Percentiles rank a stretch among this genome's conserved stretches.
Evolutionary conservation across 2,329 filamentous ascomycete species (phyloP).

Genomic region (Leptographium procerum): DNA sequence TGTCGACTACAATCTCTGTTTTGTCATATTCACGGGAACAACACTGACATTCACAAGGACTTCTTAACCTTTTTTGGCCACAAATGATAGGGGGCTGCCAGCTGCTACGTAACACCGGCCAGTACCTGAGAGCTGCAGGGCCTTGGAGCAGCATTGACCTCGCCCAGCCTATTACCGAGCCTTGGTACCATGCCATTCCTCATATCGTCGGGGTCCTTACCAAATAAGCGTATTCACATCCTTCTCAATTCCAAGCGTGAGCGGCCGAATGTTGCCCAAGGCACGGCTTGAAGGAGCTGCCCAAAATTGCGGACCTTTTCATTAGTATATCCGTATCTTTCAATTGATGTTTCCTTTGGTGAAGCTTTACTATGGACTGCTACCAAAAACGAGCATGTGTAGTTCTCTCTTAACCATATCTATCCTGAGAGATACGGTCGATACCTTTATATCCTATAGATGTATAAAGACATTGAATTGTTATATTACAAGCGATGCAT

Average conservation of each 20-base stretch:
- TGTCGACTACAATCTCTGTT: not conserved
- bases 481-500: too few species aligned
- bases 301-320: not conserved
- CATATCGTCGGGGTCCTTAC: constrained; percentile 41
- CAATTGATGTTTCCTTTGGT: too few species aligned
- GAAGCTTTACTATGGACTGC: too few species aligned
- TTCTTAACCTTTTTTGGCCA: constrained; percentile 42
- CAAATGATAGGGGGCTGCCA: constrained; percentile 39
- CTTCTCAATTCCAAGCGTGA: not conserved
- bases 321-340: not conserved
- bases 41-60: constrained; percentile 26
- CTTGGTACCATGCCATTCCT: constrained; percentile 31
- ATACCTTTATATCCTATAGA: too few species aligned
- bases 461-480: too few species aligned
- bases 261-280: not conserved
- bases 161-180: constrained; percentile 26
- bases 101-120: constrained; percentile 35
- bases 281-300: not conserved
- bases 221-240: constrained; percentile 24
- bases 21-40: not conserved
- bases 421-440: too few species aligned
- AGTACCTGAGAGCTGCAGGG: constrained; percentile 35
- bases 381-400: too few species aligned
- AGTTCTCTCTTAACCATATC: too few species aligned
- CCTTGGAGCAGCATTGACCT: constrained; percentile 40